Percentiles rank a stretch among this genome's conserved stretches.
Evolutionary conservation across 106 monocot genomes (phyloP).

Genomic region (Dendrobium officinale): DNA sequence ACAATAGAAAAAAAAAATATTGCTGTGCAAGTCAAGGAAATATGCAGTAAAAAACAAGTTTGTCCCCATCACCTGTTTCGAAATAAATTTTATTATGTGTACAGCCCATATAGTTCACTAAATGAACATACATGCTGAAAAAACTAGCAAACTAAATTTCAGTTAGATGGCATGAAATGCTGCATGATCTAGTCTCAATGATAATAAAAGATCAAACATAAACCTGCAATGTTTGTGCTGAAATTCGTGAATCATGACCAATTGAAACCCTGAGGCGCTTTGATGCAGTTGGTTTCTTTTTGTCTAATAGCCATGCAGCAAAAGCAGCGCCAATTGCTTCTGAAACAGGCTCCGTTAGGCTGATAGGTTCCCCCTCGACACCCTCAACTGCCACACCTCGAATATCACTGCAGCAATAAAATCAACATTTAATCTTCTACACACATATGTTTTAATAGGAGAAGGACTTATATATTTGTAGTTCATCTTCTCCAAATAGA

Average conservation of each 20-base stretch:
- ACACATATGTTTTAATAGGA: not conserved
- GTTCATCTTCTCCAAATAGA: not conserved
- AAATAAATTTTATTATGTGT: too few species aligned
- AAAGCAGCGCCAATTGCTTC: slow-evolving; percentile 86
- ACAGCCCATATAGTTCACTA: too few species aligned
- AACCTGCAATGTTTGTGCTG: slow-evolving; percentile 83
- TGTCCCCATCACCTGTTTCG: too few species aligned
- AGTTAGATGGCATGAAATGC: not conserved
- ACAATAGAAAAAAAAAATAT: too few species aligned
- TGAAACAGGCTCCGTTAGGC: slow-evolving; percentile 68
- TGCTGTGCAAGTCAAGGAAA: too few species aligned
- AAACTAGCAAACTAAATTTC: not conserved
- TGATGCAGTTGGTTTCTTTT: slow-evolving; percentile 44
- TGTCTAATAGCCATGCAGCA: slow-evolving; percentile 78
- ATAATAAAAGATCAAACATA: not conserved
- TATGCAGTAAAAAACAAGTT: too few species aligned
- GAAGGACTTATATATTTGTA: too few species aligned
- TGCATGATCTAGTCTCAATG: not conserved
- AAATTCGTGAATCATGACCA: slow-evolving; percentile 93
- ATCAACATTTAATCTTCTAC: not conserved
- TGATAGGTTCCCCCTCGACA: slow-evolving; percentile 80
- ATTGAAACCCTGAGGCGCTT: slow-evolving; percentile 66
- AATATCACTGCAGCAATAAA: slow-evolving; percentile 61
- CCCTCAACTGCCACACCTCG: slow-evolving; percentile 95
- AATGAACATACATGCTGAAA: not conserved